Conservation (phyloP, 2,329 filamentous ascomycete species). For the Colletotrichum navitas region DNA sequence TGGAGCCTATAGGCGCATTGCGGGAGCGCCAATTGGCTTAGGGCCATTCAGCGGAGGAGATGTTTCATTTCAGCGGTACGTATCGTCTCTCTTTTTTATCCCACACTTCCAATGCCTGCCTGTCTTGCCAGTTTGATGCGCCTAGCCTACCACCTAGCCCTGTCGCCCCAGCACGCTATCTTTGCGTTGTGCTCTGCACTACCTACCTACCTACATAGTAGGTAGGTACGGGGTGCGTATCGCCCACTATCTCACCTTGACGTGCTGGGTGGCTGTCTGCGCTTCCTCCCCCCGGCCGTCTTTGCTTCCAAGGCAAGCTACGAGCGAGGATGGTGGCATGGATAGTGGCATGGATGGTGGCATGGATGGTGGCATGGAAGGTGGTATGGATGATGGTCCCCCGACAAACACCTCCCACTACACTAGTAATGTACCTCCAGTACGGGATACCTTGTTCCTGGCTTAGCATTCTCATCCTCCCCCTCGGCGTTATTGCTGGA, state of each 20-base stretch:
- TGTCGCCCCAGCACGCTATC: conserved; percentile 1
- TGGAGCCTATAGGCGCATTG: conserved; percentile 13
- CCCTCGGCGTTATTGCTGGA: conserved; percentile 25
- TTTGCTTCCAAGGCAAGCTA: conserved; percentile 5
- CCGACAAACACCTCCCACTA: neutral
- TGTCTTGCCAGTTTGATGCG: neutral
- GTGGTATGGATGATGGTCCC: conserved; percentile 2
- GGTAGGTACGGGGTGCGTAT: neutral
- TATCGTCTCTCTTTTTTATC: neutral
- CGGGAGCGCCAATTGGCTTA: conserved; percentile 26
- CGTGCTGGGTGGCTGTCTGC: neutral
- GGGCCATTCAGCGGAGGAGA: conserved; percentile 9
- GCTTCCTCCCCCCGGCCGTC: neutral
- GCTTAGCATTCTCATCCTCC: conserved; percentile 23
- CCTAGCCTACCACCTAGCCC: neutral
- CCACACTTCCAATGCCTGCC: neutral
- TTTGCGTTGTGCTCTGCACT: neutral
- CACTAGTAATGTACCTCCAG: conserved; percentile 5
- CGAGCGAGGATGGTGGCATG: neutral
- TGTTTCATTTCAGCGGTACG: conserved; percentile 10
- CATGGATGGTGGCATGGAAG: conserved; percentile 1
- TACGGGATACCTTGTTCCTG: conserved; percentile 25
- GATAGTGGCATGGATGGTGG: neutral
- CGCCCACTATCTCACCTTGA: neutral
- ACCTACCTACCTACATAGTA: neutral